Evolutionary conservation across 1,284 basidiomycete species (phyloP), one percentile per base, ranked within the genome.

Genomic region (Uromyces viciae-fabae): DNA sequence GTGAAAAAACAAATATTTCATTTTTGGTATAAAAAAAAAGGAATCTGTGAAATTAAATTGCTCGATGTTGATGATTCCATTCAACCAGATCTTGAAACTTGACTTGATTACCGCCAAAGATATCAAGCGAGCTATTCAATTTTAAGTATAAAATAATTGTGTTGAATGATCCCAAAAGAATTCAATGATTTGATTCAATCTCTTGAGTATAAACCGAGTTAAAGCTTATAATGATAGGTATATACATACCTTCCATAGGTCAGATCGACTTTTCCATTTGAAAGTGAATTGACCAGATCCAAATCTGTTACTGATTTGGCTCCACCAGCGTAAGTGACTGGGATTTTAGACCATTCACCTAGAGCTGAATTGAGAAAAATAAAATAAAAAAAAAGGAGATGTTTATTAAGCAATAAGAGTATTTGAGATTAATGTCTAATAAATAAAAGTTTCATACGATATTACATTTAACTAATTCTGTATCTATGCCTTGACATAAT

Each of bases 261-360:
- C 82, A 99, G 87, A 86, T 99, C 96, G 7, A 99, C 94, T 76
- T 90, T 92, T 22, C 97, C 97, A 22, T 86, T 85, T 0, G 94
- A 96, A 8, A 98, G 88, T 11, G 86, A 86, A 83, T 98, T 89
- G 2, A 99, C 95, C 2, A 95, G 89, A 62, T 90, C 90, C 14
- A 99, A 88, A 86, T 99, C 97, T 8, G 89, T 88, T 62, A 97
- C 88, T 82, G 92, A 94, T 88, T 92, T 93, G 2, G 97, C 97
- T 9, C 97, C 97, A 0, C 97, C 97, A 0, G 97, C 97, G 86
- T 99, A 99, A 3, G 97, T 99, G 0, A 93, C 94, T 0, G 95
- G 94, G 83, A 98, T 93, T 1, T 87, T 89, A 4, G 91, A 91
- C 96, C 96, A 99, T 87, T 95, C 89, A 1, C 94, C 95, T 0